These are phyloP conservation scores for Carpinus viminea DNA, from an alignment of 306 rosid genomes.

Conservation along the genomic window DNA sequence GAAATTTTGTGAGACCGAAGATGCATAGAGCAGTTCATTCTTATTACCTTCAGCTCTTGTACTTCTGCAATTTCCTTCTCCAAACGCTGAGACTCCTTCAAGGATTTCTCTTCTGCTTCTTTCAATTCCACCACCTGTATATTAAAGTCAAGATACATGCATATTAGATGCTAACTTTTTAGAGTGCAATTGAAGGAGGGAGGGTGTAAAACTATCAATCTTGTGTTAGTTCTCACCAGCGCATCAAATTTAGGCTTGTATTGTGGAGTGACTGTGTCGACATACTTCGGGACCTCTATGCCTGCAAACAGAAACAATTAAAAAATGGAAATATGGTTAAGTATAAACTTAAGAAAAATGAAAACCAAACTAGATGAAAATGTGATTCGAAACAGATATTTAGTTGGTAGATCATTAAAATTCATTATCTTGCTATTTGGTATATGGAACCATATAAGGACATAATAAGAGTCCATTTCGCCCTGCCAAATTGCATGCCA, in stretches of 20 bases:
- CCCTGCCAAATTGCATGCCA: too few relatives aligned
- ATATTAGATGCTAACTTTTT: slow-evolving; percentile 9
- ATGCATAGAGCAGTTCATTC: not conserved
- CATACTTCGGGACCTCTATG: slow-evolving; percentile 88
- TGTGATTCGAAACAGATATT: not conserved
- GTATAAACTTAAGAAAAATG: not conserved
- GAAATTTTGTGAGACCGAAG: not conserved
- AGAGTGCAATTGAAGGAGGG: not conserved
- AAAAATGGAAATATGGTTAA: not conserved
- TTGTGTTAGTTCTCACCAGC: slow-evolving; percentile 48
- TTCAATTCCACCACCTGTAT: slow-evolving; percentile 84
- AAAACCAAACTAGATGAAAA: not conserved
- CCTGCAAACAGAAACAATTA: slow-evolving; percentile 46
- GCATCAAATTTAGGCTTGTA: slow-evolving; percentile 86
- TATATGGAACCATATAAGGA: not conserved
- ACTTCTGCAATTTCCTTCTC: slow-evolving; percentile 86
- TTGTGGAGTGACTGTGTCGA: slow-evolving; percentile 89
- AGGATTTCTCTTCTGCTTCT: slow-evolving; percentile 81
- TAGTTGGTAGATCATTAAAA: not conserved
- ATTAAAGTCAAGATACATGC: slow-evolving; percentile 15
- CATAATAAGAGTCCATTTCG: not conserved
- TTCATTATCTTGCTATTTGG: not conserved
- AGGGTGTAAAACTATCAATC: not conserved
- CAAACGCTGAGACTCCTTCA: slow-evolving; percentile 88
- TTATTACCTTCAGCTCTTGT: slow-evolving; percentile 80